Conservation (phyloP, 768 basidiomycete genomes). For the Cyathus striatus region DNA sequence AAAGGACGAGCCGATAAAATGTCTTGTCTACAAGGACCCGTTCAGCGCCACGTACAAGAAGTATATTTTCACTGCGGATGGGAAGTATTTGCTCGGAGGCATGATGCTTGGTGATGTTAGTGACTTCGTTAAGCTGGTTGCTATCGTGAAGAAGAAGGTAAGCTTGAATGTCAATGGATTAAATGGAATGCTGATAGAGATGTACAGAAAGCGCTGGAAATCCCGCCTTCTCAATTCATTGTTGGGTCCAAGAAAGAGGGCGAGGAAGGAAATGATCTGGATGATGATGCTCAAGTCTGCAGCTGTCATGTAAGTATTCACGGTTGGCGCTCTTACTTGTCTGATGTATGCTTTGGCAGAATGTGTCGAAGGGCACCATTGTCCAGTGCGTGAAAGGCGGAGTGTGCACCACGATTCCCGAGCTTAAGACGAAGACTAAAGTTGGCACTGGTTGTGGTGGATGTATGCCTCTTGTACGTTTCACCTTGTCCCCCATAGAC, state of each 20-base stretch:
- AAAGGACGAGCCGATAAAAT: conserved; percentile 39
- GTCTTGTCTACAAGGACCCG: conserved; percentile 66
- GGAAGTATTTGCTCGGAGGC: conserved; percentile 67
- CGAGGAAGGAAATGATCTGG: conserved; percentile 61
- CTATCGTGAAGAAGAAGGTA: conserved; percentile 66
- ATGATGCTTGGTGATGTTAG: conserved; percentile 77
- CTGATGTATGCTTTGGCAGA: conserved; percentile 23
- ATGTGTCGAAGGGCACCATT: conserved; percentile 59
- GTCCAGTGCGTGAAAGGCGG: conserved; percentile 46
- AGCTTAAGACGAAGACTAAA: conserved; percentile 63
- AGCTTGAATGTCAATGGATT: neutral
- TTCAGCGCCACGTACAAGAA: conserved; percentile 73
- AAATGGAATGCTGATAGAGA: no score
- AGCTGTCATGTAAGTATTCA: conserved; percentile 48
- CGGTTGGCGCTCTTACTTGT: neutral
- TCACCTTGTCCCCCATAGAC: conserved; percentile 14
- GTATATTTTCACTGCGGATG: conserved; percentile 69
- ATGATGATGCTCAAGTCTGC: conserved; percentile 70
- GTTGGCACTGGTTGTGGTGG: conserved; percentile 72
- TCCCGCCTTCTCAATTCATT: conserved; percentile 63
- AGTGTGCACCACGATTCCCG: conserved; percentile 36
- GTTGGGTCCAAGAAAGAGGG: conserved; percentile 42
- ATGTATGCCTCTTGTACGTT: conserved; percentile 49
- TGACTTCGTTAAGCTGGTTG: conserved; percentile 66
- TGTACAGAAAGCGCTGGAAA: conserved; percentile 62